A percentile compares a stretch with the other conserved stretches of the same genome.
These are phyloP conservation scores for Xerocomus spinulosus DNA, from an alignment of 768 basidiomycete species.

Conservation along the genomic window DNA sequence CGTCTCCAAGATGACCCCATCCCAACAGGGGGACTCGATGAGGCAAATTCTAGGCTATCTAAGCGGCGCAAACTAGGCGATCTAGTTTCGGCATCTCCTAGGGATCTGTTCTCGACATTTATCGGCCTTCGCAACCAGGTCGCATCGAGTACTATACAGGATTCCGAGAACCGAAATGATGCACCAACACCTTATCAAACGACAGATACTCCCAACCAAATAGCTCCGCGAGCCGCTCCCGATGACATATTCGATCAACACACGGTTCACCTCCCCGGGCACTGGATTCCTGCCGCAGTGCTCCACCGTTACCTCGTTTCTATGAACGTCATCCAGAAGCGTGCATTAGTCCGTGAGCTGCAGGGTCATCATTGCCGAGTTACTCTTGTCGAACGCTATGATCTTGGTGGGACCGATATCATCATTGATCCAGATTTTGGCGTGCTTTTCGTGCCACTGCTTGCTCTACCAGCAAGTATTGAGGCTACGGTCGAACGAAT, in stretches of 20 bases:
- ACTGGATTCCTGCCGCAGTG: slow-evolving; percentile 28
- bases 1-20: background rate
- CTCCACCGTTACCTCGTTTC: slow-evolving; percentile 68
- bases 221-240: slow-evolving; percentile 30
- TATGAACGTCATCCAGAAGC: slow-evolving; percentile 63
- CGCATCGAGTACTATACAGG: slow-evolving; percentile 2
- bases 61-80: slow-evolving; percentile 28
- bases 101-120: slow-evolving; percentile 24
- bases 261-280: slow-evolving; percentile 42
- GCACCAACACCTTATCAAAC: slow-evolving; percentile 5
- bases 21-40: slow-evolving; percentile 2
- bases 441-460: slow-evolving; percentile 45
- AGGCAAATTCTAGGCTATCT: background rate
- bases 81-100: slow-evolving; percentile 21
- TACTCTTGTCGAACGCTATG: slow-evolving; percentile 60
- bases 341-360: slow-evolving; percentile 51
- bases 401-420: slow-evolving; percentile 57
- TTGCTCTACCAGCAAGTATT: slow-evolving; percentile 46
- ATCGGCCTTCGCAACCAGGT: slow-evolving; percentile 24
- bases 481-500: slow-evolving; percentile 43
- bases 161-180: slow-evolving; percentile 12
- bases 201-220: slow-evolving; percentile 9
- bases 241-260: slow-evolving; percentile 38
- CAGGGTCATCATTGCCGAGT: slow-evolving; percentile 42
- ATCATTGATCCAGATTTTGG: slow-evolving; percentile 62